Base-by-base conservation (phyloP, 2,329 filamentous ascomycete genomes). In the Beauveria bassiana region DNA sequence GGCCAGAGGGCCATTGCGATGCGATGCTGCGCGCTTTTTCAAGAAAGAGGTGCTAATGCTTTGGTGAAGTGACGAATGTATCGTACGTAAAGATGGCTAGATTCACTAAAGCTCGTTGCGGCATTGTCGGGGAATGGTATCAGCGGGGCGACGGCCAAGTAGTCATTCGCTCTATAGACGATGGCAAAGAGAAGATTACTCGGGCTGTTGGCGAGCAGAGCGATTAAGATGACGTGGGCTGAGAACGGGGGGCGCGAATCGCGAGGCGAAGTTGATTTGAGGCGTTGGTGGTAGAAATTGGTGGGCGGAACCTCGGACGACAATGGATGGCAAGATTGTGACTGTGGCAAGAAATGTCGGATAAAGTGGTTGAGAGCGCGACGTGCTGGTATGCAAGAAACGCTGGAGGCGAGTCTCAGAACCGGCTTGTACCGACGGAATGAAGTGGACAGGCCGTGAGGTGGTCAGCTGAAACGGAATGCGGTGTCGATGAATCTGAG, bases 1-100 rank as follows among this genome's bases (percentile, higher is more conserved):
- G 62, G 64, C 65, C 65, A 66, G 40, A 65, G 61, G 18, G 65
- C 62, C 65, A 66, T 66, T 61, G 51, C 59, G 22, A 40, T 16
- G 28, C 18, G 49, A 40, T 16, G 38, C 10, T 50, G 20, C 12
- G 45, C 34, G 46, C 12, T 46, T 20, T 45, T n/a, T 22, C 4
- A 8, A 34, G 47, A 52, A 26, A 31, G 16, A 5, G 38, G 18
- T 14, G 20, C 45, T 61, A 61, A 18, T 55, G 51, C 38, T 22
- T 16, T 26, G 45, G 53, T 42, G 28, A 26, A 34, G 38, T 46
- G 42, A 52, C 26, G 38, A 54, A 40, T 52, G 43, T 61, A 31
- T 57, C 38, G 52, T 57, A n/a, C 5, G 45, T 51, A 34, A 38
- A 61, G 51, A 26, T 61, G 14, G 34, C 34, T 26, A 43, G n/a